Base-by-base conservation (phyloP, 768 basidiomycete species). In the Leccinum disarticulatum region DNA sequence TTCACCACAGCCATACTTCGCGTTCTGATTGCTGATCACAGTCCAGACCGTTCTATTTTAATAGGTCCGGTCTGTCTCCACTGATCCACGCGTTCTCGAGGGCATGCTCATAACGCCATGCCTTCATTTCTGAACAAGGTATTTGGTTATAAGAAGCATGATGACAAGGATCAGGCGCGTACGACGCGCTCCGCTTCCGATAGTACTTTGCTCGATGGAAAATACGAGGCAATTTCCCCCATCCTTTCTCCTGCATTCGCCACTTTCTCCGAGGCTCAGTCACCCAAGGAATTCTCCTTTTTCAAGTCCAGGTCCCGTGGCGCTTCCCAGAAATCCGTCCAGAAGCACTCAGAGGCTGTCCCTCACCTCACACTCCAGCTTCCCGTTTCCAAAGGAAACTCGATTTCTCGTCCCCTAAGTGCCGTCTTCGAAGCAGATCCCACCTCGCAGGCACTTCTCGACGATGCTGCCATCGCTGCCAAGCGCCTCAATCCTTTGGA, bases 71-170 rank as follows among this genome's bases (percentile, higher is more conserved):
- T 64, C 64, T 51, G 14, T 33, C 54, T 6, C 54, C 41, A n/a
- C 49, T 67, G 55, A 65, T 54, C 57, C 56, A 55, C 61, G 52
- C 66, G 41, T 50, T 19, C 51, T 19, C 36, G 38, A 53, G 60
- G 59, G 60, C 68, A 48, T 64, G 64, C 59, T 66, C 30, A 35
- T 38, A 53, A 64, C 67, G 66, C 66, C 48, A 81, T 81, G 80
- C 77, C 87, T 73, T 86, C 87, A 62, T 89, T 91, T 78, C 74
- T 91, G 68, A 84, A 86, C 73, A 91, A 88, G 70, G 86, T 91
- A 66, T 87, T 90, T 67, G 85, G 85, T 75, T 83, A 88, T 74
- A 90, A 84, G 76, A 88, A 82, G 75, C 74, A 79, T 30, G 86
- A 86, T 65, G 83, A 82, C 61, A 80, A 80, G 66, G 77, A 79